These are phyloP conservation scores for Amesomyces nigricolor DNA, from an alignment of 2,329 filamentous ascomycete species.

Conservation along the genomic window DNA sequence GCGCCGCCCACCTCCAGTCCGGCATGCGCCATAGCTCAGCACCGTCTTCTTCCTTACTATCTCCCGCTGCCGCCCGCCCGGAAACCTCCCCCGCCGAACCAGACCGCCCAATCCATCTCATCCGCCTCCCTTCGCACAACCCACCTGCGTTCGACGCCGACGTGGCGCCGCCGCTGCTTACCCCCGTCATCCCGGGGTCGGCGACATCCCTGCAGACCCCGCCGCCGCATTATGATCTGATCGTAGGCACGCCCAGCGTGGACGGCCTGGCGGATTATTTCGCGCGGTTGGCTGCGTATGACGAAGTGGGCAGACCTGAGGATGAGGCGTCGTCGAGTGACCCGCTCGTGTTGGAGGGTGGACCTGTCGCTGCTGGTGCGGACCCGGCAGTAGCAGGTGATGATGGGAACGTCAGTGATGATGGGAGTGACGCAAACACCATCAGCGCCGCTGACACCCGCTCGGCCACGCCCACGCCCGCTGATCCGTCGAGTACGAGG, in stretches of 20 bases:
- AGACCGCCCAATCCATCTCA: slow-evolving; percentile 72
- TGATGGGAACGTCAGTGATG: too few species aligned
- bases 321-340: background rate
- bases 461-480: background rate
- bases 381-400: background rate
- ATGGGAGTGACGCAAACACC: slow-evolving; percentile 6
- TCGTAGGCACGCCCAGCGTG: slow-evolving; percentile 64
- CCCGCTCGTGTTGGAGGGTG: too few species aligned
- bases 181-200: background rate
- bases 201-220: slow-evolving; percentile 56
- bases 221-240: slow-evolving; percentile 76
- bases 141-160: slow-evolving; percentile 84
- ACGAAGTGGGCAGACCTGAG: slow-evolving; percentile 31
- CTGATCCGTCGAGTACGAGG: slow-evolving; percentile 1
- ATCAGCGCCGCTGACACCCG: background rate
- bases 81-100: slow-evolving; percentile 29
- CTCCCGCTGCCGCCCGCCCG: slow-evolving; percentile 25
- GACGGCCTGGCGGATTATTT: slow-evolving; percentile 82
- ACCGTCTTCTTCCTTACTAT: background rate
- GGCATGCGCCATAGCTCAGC: slow-evolving; percentile 16
- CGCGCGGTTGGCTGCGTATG: slow-evolving; percentile 67
- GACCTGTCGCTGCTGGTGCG: background rate
- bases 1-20: slow-evolving; percentile 42
- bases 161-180: slow-evolving; percentile 55
- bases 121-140: slow-evolving; percentile 79